Percentiles rank a stretch among this genome's conserved stretches.
phyloP scores from a whole-genome alignment of 176 grass and related monocot genomes.

The Carex myosuroides region DNA sequence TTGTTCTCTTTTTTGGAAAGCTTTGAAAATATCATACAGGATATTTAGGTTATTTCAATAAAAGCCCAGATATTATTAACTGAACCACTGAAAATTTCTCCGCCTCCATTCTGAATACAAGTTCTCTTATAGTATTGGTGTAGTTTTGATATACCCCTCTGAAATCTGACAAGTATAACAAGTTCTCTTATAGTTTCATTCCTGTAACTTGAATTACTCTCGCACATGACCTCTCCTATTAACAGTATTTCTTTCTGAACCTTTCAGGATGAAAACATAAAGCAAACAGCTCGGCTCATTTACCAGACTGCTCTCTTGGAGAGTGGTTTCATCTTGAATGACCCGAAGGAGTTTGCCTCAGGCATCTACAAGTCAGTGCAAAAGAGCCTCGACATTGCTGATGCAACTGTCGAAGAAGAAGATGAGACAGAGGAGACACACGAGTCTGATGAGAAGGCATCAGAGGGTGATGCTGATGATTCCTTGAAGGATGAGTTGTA shows the following conservation, averaged over 20 bases:
- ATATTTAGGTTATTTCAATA: not conserved
- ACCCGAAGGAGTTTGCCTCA: slow-evolving; percentile 80
- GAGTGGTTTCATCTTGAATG: slow-evolving; percentile 65
- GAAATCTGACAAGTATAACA: not conserved
- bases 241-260: not conserved
- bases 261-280: slow-evolving; percentile 43
- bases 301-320: slow-evolving; percentile 97
- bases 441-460: slow-evolving; percentile 56
- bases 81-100: not conserved
- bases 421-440: slow-evolving; percentile 55
- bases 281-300: slow-evolving; percentile 67
- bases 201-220: not conserved
- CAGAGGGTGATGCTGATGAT: slow-evolving; percentile 29
- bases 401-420: slow-evolving; percentile 52
- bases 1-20: not conserved
- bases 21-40: not conserved
- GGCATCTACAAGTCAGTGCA: slow-evolving; percentile 97
- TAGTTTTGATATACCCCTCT: not conserved
- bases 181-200: not conserved
- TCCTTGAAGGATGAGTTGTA: slow-evolving; percentile 83
- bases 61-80: not conserved
- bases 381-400: slow-evolving; percentile 83
- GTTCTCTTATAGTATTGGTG: not conserved
- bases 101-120: not conserved
- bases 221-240: not conserved